Evolutionary conservation across 2,329 filamentous ascomycete genomes (phyloP).

Genomic region (Fusarium napiforme): DNA sequence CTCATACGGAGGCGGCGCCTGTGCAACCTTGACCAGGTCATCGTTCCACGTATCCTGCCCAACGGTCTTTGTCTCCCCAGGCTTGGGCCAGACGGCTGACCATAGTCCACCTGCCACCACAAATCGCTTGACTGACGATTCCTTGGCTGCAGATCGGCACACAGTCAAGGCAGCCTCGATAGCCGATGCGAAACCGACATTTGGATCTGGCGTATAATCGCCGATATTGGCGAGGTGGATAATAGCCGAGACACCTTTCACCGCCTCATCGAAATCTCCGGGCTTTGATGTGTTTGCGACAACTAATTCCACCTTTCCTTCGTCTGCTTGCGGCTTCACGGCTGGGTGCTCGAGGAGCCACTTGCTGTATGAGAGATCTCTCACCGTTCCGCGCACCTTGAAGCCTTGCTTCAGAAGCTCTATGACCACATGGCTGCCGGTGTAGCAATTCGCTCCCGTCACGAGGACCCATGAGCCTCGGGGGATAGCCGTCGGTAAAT

Average conservation of each 20-base stretch:
- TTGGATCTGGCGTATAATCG: conserved; percentile 27
- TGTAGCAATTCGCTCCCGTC: conserved; percentile 37
- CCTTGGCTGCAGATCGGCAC: conserved; percentile 31
- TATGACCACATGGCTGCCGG: conserved; percentile 33
- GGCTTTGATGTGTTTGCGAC: conserved; percentile 30
- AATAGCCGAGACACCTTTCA: conserved; percentile 35
- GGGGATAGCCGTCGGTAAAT: conserved; percentile 30
- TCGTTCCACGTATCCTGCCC: conserved; percentile 36
- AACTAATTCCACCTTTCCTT: conserved; percentile 27
- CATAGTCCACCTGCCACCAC: conserved; percentile 33
- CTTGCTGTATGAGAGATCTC: conserved; percentile 23
- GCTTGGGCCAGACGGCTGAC: conserved; percentile 21
- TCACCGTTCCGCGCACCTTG: conserved; percentile 37
- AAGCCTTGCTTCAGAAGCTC: conserved; percentile 34
- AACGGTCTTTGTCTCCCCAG: conserved; percentile 4
- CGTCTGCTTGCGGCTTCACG: conserved; percentile 7
- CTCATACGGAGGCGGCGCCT: conserved; percentile 33
- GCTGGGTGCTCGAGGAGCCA: conserved; percentile 32
- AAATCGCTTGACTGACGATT: conserved; percentile 30
- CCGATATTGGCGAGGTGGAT: conserved; percentile 34
- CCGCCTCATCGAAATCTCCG: conserved; percentile 28
- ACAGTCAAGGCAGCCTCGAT: conserved; percentile 26
- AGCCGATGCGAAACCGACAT: conserved; percentile 18
- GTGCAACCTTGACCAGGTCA: conserved; percentile 6
- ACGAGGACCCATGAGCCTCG: conserved; percentile 39